phyloP scores from a whole-genome alignment of 2,329 filamentous ascomycete species.

The Beauveria varroae region DNA sequence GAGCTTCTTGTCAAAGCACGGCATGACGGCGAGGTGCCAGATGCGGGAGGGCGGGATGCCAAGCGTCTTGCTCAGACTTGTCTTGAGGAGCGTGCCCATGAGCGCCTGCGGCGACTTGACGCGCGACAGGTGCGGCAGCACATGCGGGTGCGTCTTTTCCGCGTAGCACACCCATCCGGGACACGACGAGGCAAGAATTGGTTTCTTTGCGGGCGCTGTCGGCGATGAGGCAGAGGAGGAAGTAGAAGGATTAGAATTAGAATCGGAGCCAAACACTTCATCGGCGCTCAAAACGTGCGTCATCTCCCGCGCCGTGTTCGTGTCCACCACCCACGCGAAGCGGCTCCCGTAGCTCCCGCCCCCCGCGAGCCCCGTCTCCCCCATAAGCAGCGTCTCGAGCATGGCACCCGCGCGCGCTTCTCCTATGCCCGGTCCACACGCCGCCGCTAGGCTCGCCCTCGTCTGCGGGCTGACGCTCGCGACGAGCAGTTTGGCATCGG shows the following conservation, averaged over 20 bases:
- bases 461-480: slow-evolving; percentile 91
- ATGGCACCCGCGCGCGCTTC: slow-evolving; percentile 70
- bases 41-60: slow-evolving; percentile 70
- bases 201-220: slow-evolving; percentile 31
- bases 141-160: slow-evolving; percentile 93
- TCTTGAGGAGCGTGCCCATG: slow-evolving; percentile 84
- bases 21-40: slow-evolving; percentile 96
- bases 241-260: not conserved
- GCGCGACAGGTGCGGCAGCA: slow-evolving; percentile 81
- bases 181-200: slow-evolving; percentile 81
- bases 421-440: slow-evolving; percentile 63
- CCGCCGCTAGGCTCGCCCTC: slow-evolving; percentile 80
- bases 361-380: slow-evolving; percentile 57
- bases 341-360: slow-evolving; percentile 64
- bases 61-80: slow-evolving; percentile 64
- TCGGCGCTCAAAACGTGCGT: slow-evolving; percentile 74
- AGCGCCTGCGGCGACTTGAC: slow-evolving; percentile 93
- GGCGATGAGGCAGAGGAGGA: not conserved
- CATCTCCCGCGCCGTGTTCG: slow-evolving; percentile 73
- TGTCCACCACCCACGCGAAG: slow-evolving; percentile 88
- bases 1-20: slow-evolving; percentile 98
- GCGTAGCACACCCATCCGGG: slow-evolving; percentile 99
- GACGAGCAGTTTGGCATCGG: slow-evolving; percentile 71
- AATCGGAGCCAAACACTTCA: slow-evolving; percentile 46
- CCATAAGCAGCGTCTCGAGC: slow-evolving; percentile 69